Percentiles rank a stretch among this genome's conserved stretches.
phyloP scores from a whole-genome alignment of 805 yeast genomes.

The Candida jianshihensis region DNA sequence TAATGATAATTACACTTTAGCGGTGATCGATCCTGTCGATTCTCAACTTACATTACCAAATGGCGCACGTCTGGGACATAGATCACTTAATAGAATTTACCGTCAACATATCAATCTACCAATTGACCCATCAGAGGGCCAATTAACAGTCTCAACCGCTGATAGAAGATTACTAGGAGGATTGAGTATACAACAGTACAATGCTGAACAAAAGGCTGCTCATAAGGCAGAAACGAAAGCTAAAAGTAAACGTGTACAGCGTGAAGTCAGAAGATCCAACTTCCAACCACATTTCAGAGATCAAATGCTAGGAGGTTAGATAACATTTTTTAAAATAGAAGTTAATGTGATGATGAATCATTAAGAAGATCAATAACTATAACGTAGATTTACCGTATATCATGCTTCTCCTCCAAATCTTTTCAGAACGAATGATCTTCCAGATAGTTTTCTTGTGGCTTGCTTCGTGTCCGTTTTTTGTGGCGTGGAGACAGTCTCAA shows the following conservation, averaged over 20 bases:
- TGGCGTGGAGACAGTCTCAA: constrained; percentile 4
- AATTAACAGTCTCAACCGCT: constrained; percentile 67
- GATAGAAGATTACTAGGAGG: constrained; percentile 56
- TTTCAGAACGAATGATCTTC: constrained; percentile 24
- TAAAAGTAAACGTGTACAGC: constrained; percentile 30
- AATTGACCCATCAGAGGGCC: constrained; percentile 48
- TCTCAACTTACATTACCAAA: constrained; percentile 67
- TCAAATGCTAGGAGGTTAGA: constrained; percentile 43
- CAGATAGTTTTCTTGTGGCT: constrained; percentile 24
- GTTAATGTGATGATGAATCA: background rate
- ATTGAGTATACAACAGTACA: constrained; percentile 54
- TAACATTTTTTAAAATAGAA: background rate
- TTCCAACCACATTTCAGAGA: constrained; percentile 84
- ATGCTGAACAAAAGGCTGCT: constrained; percentile 41
- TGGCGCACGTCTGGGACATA: constrained; percentile 76
- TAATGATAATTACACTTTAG: constrained; percentile 26
- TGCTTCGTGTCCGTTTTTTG: constrained; percentile 12
- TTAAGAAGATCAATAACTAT: too few species aligned
- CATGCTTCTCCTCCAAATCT: constrained; percentile 24
- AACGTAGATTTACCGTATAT: too few species aligned
- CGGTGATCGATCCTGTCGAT: constrained; percentile 45
- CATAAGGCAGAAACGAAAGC: constrained; percentile 37
- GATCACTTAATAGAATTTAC: constrained; percentile 64
- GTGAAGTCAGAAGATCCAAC: constrained; percentile 66
- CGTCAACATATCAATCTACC: constrained; percentile 53